phyloP scores from a whole-genome alignment of 352 stramenopile genomes.

The Thalassiosira allenii region DNA sequence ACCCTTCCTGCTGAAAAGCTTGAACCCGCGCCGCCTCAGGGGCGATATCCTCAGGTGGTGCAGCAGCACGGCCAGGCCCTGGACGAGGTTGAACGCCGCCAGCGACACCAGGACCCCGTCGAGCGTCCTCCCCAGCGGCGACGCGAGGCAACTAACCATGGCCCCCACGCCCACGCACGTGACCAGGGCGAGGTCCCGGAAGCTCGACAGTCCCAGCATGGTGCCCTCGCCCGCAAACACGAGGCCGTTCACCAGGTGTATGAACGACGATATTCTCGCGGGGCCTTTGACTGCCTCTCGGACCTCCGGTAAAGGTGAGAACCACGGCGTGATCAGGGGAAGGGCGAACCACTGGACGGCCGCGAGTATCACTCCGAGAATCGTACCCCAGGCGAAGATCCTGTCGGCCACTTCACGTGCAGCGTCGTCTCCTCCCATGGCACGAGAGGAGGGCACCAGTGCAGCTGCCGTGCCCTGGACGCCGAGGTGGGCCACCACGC shows the following conservation, averaged over 20 bases:
- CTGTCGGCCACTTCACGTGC: constrained; percentile 72
- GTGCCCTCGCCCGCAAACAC: constrained; percentile 81
- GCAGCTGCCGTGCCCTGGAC: constrained; percentile 72
- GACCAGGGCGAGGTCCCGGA: constrained; percentile 66
- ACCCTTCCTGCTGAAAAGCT: no score
- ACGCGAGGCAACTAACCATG: constrained; percentile 64
- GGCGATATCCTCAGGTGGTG: constrained; percentile 75
- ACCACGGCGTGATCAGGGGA: constrained; percentile 68
- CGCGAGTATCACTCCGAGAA: constrained; percentile 70
- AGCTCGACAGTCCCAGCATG: constrained; percentile 75
- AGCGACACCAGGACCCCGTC: constrained; percentile 77
- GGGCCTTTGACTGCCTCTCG: constrained; percentile 74
- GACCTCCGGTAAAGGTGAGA: constrained; percentile 80
- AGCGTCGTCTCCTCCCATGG: constrained; percentile 51
- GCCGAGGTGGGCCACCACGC: constrained; percentile 73
- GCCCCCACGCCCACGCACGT: constrained; percentile 51
- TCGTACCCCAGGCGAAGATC: constrained; percentile 72
- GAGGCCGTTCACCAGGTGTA: constrained; percentile 82
- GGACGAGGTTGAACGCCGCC: constrained; percentile 64
- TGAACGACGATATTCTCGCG: constrained; percentile 71
- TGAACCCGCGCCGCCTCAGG: constrained; percentile 56
- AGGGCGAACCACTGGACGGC: constrained; percentile 54
- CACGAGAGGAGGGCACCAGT: constrained; percentile 61
- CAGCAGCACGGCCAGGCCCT: constrained; percentile 59
- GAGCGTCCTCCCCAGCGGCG: constrained; percentile 68